Evolutionary conservation across 75 land plant species (phyloP).

Genomic region (Pseudotsuga menziesii): DNA sequence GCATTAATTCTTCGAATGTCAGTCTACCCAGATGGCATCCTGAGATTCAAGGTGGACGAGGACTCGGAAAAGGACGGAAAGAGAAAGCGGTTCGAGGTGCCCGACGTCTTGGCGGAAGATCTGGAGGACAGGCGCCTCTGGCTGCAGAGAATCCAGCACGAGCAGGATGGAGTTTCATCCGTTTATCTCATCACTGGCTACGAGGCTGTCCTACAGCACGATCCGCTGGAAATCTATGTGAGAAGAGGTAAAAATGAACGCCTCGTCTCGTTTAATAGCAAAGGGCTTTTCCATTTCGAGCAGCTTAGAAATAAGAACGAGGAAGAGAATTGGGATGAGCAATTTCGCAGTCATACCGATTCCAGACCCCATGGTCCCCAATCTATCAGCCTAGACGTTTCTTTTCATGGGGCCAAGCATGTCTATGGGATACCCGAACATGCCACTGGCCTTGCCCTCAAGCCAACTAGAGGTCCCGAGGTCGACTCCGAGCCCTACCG

Average conservation of each 20-base stretch:
- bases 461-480: constrained; percentile 80
- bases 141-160: constrained; percentile 38
- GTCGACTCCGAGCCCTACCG: constrained; percentile 94
- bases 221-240: constrained; percentile 75
- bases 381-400: constrained; percentile 85
- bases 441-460: constrained; percentile 72
- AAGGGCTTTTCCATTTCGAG: constrained; percentile 94
- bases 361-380: constrained; percentile 90
- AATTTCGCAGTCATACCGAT: constrained; percentile 74
- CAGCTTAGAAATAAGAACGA: constrained; percentile 71
- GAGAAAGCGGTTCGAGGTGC: constrained; percentile 73
- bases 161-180: constrained; percentile 20
- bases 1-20: constrained; percentile 48
- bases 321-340: constrained; percentile 84
- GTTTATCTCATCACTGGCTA: constrained; percentile 52
- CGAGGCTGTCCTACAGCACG: constrained; percentile 67
- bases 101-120: constrained; percentile 65
- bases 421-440: constrained; percentile 98
- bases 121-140: constrained; percentile 53
- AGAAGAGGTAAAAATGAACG: constrained; percentile 30
- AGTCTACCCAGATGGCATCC: constrained; percentile 62
- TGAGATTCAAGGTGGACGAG: constrained; percentile 80
- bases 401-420: constrained; percentile 83
- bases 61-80: constrained; percentile 21
- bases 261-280: constrained; percentile 69